Evolutionary conservation across 2,329 filamentous ascomycete species (phyloP).

Genomic region (Colletotrichum sansevieriae): DNA sequence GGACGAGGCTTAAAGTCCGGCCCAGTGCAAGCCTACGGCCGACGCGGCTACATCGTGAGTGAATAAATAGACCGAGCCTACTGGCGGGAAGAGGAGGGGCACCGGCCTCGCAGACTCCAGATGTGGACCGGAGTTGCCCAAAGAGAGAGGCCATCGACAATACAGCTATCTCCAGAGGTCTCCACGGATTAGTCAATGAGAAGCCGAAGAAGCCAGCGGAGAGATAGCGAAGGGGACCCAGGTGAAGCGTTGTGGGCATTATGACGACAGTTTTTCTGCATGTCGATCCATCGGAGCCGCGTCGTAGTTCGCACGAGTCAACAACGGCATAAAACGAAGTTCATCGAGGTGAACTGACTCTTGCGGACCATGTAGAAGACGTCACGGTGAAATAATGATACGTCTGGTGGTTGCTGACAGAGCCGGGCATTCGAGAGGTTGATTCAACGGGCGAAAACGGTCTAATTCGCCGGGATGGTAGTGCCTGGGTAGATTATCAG

Average conservation of each 20-base stretch:
- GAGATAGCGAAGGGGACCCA: slow-evolving; percentile 29
- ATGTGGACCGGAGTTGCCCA: slow-evolving; percentile 34
- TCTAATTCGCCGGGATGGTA: slow-evolving; percentile 33
- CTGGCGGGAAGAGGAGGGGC: slow-evolving; percentile 33
- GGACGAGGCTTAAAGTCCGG: slow-evolving; percentile 37
- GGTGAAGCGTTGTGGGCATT: slow-evolving; percentile 38
- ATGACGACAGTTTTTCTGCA: slow-evolving; percentile 39
- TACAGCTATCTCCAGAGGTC: slow-evolving; percentile 33
- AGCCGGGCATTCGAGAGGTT: slow-evolving; percentile 9
- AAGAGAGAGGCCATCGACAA: slow-evolving; percentile 18
- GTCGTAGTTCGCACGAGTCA: slow-evolving; percentile 37
- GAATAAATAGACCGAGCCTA: slow-evolving; percentile 36
- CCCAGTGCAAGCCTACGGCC: slow-evolving; percentile 23
- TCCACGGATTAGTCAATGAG: slow-evolving; percentile 40
- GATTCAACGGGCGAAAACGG: slow-evolving; percentile 16
- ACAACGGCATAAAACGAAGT: slow-evolving; percentile 14
- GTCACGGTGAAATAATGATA: slow-evolving; percentile 30
- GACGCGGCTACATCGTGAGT: slow-evolving; percentile 35
- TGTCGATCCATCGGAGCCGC: slow-evolving; percentile 22
- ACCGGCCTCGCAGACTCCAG: slow-evolving; percentile 21
- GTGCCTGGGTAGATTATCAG: neutral
- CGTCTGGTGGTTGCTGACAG: slow-evolving; percentile 34
- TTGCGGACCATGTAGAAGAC: slow-evolving; percentile 14
- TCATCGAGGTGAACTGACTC: slow-evolving; percentile 30
- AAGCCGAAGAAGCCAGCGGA: slow-evolving; percentile 30